A percentile compares a stretch with the other conserved stretches of the same genome.
Evolutionary conservation across 768 basidiomycete species (phyloP).

Genomic region (Boletus sensibilis): DNA sequence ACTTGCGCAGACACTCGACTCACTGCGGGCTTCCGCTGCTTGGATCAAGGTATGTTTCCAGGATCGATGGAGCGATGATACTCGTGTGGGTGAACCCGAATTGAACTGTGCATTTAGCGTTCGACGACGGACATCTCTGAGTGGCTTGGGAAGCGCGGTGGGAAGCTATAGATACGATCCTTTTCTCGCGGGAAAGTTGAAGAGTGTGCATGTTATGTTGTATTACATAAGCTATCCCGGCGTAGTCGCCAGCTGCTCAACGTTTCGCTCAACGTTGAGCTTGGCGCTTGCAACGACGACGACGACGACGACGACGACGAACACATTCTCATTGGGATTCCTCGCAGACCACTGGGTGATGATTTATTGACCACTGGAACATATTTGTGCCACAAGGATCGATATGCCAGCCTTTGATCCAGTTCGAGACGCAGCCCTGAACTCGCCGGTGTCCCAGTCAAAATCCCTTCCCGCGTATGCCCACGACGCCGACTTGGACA

Average conservation of each 20-base stretch:
- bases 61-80: neutral
- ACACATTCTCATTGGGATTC: neutral
- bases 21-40: slow-evolving; percentile 55
- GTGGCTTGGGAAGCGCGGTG: slow-evolving; percentile 44
- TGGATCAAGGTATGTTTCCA: slow-evolving; percentile 57
- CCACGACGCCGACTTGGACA: slow-evolving; percentile 28
- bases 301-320: slow-evolving; percentile 16
- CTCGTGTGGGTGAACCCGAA: neutral
- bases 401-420: slow-evolving; percentile 67
- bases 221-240: slow-evolving; percentile 16
- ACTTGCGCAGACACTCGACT: slow-evolving; percentile 67
- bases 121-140: slow-evolving; percentile 53
- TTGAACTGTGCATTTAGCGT: slow-evolving; percentile 39
- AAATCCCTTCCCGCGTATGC: slow-evolving; percentile 33
- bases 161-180: neutral
- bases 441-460: slow-evolving; percentile 61
- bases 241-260: neutral
- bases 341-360: slow-evolving; percentile 10
- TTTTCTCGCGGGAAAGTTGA: neutral
- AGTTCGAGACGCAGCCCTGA: slow-evolving; percentile 82
- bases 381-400: neutral
- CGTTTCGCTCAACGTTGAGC: neutral
- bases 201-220: slow-evolving; percentile 1
- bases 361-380: slow-evolving; percentile 11
- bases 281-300: slow-evolving; percentile 9